A percentile compares a stretch with the other conserved stretches of the same genome.
phyloP scores from a whole-genome alignment of 805 yeast genomes.

The Myxozyma sirexii region DNA sequence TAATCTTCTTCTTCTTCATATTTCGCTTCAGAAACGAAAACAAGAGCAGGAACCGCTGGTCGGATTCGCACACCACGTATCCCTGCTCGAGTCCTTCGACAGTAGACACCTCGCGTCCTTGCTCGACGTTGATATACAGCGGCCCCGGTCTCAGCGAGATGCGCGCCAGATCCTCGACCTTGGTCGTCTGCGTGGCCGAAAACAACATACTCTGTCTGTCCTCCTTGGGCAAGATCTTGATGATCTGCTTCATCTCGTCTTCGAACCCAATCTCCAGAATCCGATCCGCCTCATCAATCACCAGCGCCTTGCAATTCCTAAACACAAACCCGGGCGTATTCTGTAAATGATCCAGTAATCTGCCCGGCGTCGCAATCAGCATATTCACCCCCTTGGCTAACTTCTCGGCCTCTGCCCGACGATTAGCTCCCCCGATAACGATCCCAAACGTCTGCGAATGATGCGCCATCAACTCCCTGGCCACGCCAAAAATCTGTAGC shows the following conservation, averaged over 20 bases:
- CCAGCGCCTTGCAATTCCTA: conserved; percentile 89
- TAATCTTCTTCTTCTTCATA: conserved; percentile 79
- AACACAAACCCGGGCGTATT: conserved; percentile 68
- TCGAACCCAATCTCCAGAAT: conserved; percentile 97
- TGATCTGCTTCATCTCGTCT: conserved; percentile 97
- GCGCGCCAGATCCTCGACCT: conserved; percentile 97
- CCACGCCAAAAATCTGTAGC: conserved; percentile 96
- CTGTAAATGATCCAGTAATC: conserved; percentile 93
- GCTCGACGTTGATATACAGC: conserved; percentile 87
- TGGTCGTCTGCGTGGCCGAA: conserved; percentile 99
- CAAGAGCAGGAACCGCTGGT: conserved; percentile 83
- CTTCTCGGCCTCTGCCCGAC: conserved; percentile 97
- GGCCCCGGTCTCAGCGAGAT: conserved; percentile 95
- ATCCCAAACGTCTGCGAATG: conserved; percentile 95
- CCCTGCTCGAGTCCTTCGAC: conserved; percentile 98
- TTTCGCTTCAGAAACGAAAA: conserved; percentile 94
- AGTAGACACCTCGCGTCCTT: conserved; percentile 79
- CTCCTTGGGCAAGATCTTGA: conserved; percentile 79
- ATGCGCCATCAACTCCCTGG: conserved; percentile 84
- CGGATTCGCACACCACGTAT: conserved; percentile 95
- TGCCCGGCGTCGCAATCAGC: conserved; percentile 96
- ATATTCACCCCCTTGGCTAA: conserved; percentile 90
- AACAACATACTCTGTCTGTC: conserved; percentile 95
- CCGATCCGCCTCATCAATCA: conserved; percentile 98
- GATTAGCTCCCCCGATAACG: conserved; percentile 97